Evolutionary conservation across 208 protist genomes (phyloP), one percentile per base, ranked within the genome.

Genomic region (Acanthamoeba lenticulata): DNA sequence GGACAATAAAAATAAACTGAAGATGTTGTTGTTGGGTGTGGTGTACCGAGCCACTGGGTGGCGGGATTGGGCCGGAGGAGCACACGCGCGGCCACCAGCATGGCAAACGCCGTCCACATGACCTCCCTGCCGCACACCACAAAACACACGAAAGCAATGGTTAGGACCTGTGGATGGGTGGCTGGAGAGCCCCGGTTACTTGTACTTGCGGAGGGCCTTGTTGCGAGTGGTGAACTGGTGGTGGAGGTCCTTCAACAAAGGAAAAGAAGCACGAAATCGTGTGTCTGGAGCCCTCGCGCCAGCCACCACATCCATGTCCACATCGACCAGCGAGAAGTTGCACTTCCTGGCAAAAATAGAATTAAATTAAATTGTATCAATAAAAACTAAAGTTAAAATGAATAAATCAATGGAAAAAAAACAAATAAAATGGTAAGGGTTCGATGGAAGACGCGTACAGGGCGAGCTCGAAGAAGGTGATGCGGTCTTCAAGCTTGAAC

Each of bases 1-100:
- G 62, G 62, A 72, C 62, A 72, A 57, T 7, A 24, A 34, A 72
- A 72, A 34, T 11, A 27, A 72, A 72, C 62, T 72, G 62, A 34
- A 11, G 19, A 72, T n/a, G n/a, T n/a, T n/a, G n/a, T n/a, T n/a
- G n/a, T n/a, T n/a, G n/a, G n/a, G n/a, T n/a, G n/a, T n/a, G 36
- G 13, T 44, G 69, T 79, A 79, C 69, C 36, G 19, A 79, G 69
- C 69, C 69, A 79, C 4, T 42, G 69, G 69, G 69, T 79, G 69
- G 3, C 42, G 32, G 69, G 69, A 27, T 79, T 7, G 69, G 69
- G 69, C 69, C 42, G 69, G 1, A 79, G 69, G 17, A 79, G 38
- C 5, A 79, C 11, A 34, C 69, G 69, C 36, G 69, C 69, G 9
- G 69, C 69, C 7, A 44, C 27, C 32, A 79, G 69, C 69, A 79